Percentiles rank a stretch among this genome's conserved stretches.
Evolutionary conservation across 805 yeast species (phyloP).

Genomic region (Ogataea siamensis): DNA sequence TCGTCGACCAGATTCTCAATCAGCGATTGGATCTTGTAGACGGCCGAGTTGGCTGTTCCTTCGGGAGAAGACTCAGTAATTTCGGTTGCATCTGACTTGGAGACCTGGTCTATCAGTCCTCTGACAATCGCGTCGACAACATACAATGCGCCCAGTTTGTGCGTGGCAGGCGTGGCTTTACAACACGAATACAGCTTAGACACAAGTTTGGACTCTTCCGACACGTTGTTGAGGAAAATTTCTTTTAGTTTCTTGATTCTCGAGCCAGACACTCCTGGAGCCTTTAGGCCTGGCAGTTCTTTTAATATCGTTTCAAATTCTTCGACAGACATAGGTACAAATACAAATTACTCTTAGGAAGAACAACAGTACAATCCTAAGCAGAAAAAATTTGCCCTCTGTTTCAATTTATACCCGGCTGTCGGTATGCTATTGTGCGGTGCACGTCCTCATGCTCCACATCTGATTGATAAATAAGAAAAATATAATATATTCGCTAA

Average conservation of each 20-base stretch:
- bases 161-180: slow-evolving; percentile 69
- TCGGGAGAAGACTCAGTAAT: slow-evolving; percentile 51
- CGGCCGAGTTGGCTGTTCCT: slow-evolving; percentile 76
- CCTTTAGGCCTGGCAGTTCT: slow-evolving; percentile 56
- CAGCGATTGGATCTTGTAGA: slow-evolving; percentile 59
- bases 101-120: slow-evolving; percentile 69
- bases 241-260: slow-evolving; percentile 86
- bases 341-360: slow-evolving; percentile 15
- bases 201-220: slow-evolving; percentile 47
- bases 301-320: slow-evolving; percentile 48
- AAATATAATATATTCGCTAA: not conserved
- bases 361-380: slow-evolving; percentile 10
- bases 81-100: slow-evolving; percentile 52
- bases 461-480: not conserved
- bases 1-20: slow-evolving; percentile 64
- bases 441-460: not conserved
- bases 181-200: slow-evolving; percentile 62
- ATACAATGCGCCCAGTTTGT: slow-evolving; percentile 88
- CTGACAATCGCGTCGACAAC: slow-evolving; percentile 91
- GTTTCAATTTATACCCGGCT: slow-evolving; percentile 2
- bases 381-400: slow-evolving; percentile 28
- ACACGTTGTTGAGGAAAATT: slow-evolving; percentile 67
- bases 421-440: too few relatives aligned
- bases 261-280: slow-evolving; percentile 94
- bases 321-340: slow-evolving; percentile 31